Conservation (phyloP, 495 filamentous ascomycete genomes). For the Pyronema omphalodes region DNA sequence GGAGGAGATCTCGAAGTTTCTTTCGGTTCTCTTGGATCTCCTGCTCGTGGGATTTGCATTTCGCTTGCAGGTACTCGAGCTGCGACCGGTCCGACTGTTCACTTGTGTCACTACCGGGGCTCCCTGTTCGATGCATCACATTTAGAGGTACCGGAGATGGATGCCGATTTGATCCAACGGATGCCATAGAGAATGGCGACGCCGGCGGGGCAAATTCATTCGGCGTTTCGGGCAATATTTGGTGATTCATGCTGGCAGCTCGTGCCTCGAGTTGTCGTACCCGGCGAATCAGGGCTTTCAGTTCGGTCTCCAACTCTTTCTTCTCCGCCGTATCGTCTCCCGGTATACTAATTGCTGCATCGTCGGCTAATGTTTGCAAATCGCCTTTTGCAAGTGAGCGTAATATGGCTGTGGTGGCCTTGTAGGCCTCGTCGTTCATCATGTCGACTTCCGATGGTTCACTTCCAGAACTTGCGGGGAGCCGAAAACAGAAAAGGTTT, state of each 20-base stretch:
- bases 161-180: slow-evolving; percentile 17
- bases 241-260: slow-evolving; percentile 17
- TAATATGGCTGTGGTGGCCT: slow-evolving; percentile 21
- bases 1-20: slow-evolving; percentile 33
- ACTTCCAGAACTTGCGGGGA: slow-evolving; percentile 4
- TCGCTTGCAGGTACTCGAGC: slow-evolving; percentile 30
- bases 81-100: slow-evolving; percentile 25
- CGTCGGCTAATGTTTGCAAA: slow-evolving; percentile 7
- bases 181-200: slow-evolving; percentile 22
- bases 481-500: slow-evolving; percentile 5
- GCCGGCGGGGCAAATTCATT: slow-evolving; percentile 23
- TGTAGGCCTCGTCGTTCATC: slow-evolving; percentile 16
- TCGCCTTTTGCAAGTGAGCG: slow-evolving; percentile 21
- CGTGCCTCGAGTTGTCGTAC: slow-evolving; percentile 31
- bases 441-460: slow-evolving; percentile 2
- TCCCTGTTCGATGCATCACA: slow-evolving; percentile 17
- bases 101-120: slow-evolving; percentile 18
- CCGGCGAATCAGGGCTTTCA: slow-evolving; percentile 29
- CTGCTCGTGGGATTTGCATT: slow-evolving; percentile 33
- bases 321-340: slow-evolving; percentile 32
- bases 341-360: slow-evolving; percentile 26
- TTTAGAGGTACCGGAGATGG: slow-evolving; percentile 19
- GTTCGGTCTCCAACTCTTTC: slow-evolving; percentile 29
- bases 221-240: slow-evolving; percentile 22
- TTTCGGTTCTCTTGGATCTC: slow-evolving; percentile 27